A percentile compares a stretch with the other conserved stretches of the same genome.
phyloP scores from a whole-genome alignment of 495 filamentous ascomycete genomes.

The Thozetella sp. region DNA sequence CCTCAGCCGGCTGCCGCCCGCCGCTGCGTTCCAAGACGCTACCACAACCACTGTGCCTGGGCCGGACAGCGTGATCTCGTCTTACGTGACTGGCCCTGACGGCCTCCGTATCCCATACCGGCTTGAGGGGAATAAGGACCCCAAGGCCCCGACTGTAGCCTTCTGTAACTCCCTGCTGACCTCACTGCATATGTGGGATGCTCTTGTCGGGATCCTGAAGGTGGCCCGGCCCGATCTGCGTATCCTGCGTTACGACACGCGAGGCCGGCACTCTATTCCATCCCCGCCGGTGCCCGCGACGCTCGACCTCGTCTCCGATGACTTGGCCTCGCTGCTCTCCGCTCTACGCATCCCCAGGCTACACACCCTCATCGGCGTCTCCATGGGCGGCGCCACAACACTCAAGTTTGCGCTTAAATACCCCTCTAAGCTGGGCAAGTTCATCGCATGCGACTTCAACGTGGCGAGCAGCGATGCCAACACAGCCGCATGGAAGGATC shows the following conservation, averaged over 20 bases:
- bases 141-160: conserved; percentile 67
- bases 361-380: conserved; percentile 69
- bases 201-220: conserved; percentile 61
- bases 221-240: conserved; percentile 63
- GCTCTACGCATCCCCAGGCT: conserved; percentile 63
- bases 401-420: conserved; percentile 71
- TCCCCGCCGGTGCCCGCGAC: conserved; percentile 39
- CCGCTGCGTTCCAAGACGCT: conserved; percentile 50
- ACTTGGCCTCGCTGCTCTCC: conserved; percentile 60
- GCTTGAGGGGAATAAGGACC: conserved; percentile 70
- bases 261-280: conserved; percentile 60
- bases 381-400: conserved; percentile 74
- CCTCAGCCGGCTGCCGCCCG: conserved; percentile 34
- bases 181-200: conserved; percentile 75
- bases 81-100: conserved; percentile 67
- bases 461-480: conserved; percentile 67
- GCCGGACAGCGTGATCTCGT: conserved; percentile 55
- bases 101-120: conserved; percentile 69
- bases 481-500: conserved; percentile 74
- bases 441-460: conserved; percentile 81
- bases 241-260: conserved; percentile 70
- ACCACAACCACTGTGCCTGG: conserved; percentile 47
- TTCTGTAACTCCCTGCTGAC: conserved; percentile 78
- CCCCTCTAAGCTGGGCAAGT: conserved; percentile 55
- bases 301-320: conserved; percentile 66